Conservation (phyloP, 345 rosid genomes). For the Ricinus communis region DNA sequence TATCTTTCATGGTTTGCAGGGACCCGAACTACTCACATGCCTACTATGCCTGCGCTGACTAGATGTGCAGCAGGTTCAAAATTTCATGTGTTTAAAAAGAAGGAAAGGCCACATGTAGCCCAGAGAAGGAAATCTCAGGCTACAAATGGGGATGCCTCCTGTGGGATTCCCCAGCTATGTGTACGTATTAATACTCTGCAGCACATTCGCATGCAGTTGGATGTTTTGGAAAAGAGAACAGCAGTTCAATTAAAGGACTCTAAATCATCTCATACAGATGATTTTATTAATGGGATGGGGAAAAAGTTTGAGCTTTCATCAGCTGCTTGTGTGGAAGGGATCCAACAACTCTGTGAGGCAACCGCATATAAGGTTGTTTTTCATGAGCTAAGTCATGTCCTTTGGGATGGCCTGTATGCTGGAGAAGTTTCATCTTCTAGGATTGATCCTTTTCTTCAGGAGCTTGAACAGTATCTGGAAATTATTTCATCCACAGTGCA, state of each 20-base stretch:
- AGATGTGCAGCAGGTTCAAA: conserved; percentile 74
- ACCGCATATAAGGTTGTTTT: conserved; percentile 75
- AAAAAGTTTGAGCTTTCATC: conserved; percentile 85
- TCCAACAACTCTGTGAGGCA: conserved; percentile 85
- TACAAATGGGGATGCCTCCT: conserved; percentile 39
- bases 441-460: conserved; percentile 74
- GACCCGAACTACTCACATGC: conserved; percentile 59
- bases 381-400: conserved; percentile 73
- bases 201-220: conserved; percentile 67
- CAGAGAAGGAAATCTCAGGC: conserved; percentile 66
- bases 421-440: conserved; percentile 80
- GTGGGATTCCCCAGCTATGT: conserved; percentile 76
- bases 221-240: conserved; percentile 67
- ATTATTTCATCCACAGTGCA: conserved; percentile 70
- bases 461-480: conserved; percentile 63
- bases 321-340: conserved; percentile 78
- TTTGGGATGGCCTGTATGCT: conserved; percentile 88
- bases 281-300: conserved; percentile 64
- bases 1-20: conserved; percentile 45
- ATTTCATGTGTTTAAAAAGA: conserved; percentile 67
- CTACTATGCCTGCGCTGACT: conserved; percentile 76
- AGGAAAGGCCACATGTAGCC: conserved; percentile 51
- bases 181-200: conserved; percentile 82
- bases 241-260: conserved; percentile 81
- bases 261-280: conserved; percentile 65